phyloP scores from a whole-genome alignment of 2,329 filamentous ascomycete genomes.

The Aspergillus fumigatus region DNA sequence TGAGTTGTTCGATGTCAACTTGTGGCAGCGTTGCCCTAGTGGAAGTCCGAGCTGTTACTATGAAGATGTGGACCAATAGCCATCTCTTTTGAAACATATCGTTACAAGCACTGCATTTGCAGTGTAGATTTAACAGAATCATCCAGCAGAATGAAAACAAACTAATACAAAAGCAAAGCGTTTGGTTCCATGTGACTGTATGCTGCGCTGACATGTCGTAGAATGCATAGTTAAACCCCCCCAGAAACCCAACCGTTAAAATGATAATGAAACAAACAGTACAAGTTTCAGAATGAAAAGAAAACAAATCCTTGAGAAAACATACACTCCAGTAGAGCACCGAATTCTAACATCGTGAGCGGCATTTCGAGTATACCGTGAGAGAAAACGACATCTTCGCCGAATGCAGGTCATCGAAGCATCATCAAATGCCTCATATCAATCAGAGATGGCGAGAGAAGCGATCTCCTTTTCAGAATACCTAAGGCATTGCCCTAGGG shows the following conservation, averaged over 20 bases:
- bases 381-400: constrained; percentile 12
- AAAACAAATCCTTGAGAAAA: constrained; percentile 14
- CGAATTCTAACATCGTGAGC: constrained; percentile 18
- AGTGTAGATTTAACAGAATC: constrained; percentile 16
- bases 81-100: constrained; percentile 31
- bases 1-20: background rate
- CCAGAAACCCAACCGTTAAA: constrained; percentile 22
- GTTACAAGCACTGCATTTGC: constrained; percentile 28
- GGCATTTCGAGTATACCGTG: constrained; percentile 16
- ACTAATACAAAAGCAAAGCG: constrained; percentile 17
- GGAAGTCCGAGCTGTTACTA: no score
- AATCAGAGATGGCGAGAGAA: constrained; percentile 10
- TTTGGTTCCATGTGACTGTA: constrained; percentile 18
- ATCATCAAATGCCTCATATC: constrained; percentile 19
- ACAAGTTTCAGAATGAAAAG: constrained; percentile 14
- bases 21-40: background rate
- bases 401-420: constrained; percentile 20
- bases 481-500: constrained; percentile 37
- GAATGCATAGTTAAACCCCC: constrained; percentile 20
- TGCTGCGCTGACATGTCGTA: constrained; percentile 21
- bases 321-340: constrained; percentile 18
- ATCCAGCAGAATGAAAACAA: constrained; percentile 19
- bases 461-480: constrained; percentile 7
- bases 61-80: constrained; percentile 4
- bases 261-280: constrained; percentile 15